Evolutionary conservation across 805 yeast genomes (phyloP), one percentile per base, ranked within the genome.

Genomic region (Yarrowia keelungensis): DNA sequence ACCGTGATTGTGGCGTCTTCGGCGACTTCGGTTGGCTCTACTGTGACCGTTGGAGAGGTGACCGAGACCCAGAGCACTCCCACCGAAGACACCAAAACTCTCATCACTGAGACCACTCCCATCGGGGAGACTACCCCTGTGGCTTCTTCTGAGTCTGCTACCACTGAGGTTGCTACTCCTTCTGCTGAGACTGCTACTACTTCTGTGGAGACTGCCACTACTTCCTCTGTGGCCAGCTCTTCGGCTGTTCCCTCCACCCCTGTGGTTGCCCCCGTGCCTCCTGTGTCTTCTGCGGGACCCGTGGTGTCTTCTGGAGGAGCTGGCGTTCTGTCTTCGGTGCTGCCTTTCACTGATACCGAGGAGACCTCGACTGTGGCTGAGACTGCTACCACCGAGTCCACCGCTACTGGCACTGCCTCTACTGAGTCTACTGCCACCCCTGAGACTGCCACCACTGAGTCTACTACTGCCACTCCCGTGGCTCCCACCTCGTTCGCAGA

Each of bases 231-330:
- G 32, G 32, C 32, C 32, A 26, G 7, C 32, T 26, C 32, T 26
- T 26, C 32, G 32, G 32, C 32, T 26, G 32, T 5, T 5, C 4
- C 7, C 32, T 26, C 32, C 32, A 26, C 32, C 32, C 39, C 64
- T n/a, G 26, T n/a, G 8, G 51, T 43, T 51, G 38, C 10, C 15
- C 46, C 46, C 11, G 46, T 8, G 14, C 49, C 49, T 42, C 65
- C 43, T 11, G 42, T 36, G 5, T 35, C 65, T 45, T 45, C 65
- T 10, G 51, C 4, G 10, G 50, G 41, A 4, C 26, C 46, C 38
- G 58, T 22, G 16, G 47, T n/a, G 43, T 66, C 71, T 19, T 26
- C 58, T 7, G 32, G 69, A 9, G 62, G 45, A n/a, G 70, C 62
- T 35, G 49, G 71, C 12, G 39, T 56, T 15, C 47, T 56, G 11